Evolutionary conservation across 768 basidiomycete species (phyloP).

Genomic region (Suillus occidentalis): DNA sequence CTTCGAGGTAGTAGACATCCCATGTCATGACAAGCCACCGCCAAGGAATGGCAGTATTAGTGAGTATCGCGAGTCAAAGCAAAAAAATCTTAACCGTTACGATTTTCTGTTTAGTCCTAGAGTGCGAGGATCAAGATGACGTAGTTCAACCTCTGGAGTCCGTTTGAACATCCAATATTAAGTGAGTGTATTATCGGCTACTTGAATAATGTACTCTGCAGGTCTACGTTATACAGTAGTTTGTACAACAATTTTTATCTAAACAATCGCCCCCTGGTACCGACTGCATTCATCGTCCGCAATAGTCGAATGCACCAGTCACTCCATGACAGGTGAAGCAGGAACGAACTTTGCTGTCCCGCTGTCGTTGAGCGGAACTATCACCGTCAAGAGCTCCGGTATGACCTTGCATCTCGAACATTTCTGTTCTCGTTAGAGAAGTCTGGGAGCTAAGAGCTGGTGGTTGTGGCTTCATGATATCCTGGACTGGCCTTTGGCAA

Average conservation of each 20-base stretch:
- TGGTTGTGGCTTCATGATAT: background rate
- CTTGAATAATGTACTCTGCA: background rate
- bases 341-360: background rate
- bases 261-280: background rate
- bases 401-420: background rate
- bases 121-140: background rate
- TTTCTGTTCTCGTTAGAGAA: background rate
- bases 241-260: background rate
- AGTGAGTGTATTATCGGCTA: background rate
- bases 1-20: too few species aligned
- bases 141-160: background rate
- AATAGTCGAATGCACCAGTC: background rate
- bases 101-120: background rate
- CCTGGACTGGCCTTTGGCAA: background rate
- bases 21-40: too few species aligned
- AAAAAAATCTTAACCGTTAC: background rate
- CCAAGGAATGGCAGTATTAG: too few species aligned
- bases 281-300: background rate
- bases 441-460: background rate
- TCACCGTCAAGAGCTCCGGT: background rate
- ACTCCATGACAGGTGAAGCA: background rate
- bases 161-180: background rate
- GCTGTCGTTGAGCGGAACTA: background rate
- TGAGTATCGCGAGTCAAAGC: too few species aligned
- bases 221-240: background rate